Percentiles rank a stretch among this genome's conserved stretches.
Conservation (phyloP, 2,329 filamentous ascomycete genomes). For the Cryphonectria radicalis region DNA sequence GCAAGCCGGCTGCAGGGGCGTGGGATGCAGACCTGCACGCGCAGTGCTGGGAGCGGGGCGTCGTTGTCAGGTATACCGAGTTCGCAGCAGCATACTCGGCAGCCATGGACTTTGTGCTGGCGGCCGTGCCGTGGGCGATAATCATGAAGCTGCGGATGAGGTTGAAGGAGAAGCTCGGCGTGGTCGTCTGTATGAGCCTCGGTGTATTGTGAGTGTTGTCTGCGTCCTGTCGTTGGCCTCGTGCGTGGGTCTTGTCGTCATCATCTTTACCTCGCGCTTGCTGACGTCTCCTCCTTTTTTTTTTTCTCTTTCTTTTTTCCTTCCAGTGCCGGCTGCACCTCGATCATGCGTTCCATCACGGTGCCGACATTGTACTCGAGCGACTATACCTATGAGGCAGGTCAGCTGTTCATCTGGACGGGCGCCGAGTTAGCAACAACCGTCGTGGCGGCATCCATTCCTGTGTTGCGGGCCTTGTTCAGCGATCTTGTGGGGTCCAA, state of each 20-base stretch:
- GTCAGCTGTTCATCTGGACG: constrained; percentile 30
- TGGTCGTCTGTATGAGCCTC: constrained; percentile 48
- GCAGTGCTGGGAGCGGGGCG: constrained; percentile 37
- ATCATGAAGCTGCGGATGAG: constrained; percentile 46
- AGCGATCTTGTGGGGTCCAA: neutral
- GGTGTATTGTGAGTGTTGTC: constrained; percentile 43
- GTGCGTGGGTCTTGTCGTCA: too few species aligned
- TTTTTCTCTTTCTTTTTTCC: neutral
- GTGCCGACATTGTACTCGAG: constrained; percentile 16
- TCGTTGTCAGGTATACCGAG: constrained; percentile 39
- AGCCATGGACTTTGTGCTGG: constrained; percentile 45
- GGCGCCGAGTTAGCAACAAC: constrained; percentile 36
- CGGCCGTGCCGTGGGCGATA: constrained; percentile 46
- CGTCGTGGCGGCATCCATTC: constrained; percentile 40
- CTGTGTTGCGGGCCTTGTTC: constrained; percentile 20
- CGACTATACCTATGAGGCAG: constrained; percentile 26
- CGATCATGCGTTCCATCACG: constrained; percentile 33
- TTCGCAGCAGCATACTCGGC: constrained; percentile 43
- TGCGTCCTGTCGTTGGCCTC: neutral
- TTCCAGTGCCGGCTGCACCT: constrained; percentile 39
- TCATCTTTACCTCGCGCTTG: neutral
- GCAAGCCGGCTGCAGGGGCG: constrained; percentile 37
- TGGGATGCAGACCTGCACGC: constrained; percentile 37
- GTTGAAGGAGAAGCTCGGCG: constrained; percentile 46
- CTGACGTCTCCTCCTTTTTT: neutral